Evolutionary conservation across 495 filamentous ascomycete genomes (phyloP).

Genomic region (Margaritispora aquatica): DNA sequence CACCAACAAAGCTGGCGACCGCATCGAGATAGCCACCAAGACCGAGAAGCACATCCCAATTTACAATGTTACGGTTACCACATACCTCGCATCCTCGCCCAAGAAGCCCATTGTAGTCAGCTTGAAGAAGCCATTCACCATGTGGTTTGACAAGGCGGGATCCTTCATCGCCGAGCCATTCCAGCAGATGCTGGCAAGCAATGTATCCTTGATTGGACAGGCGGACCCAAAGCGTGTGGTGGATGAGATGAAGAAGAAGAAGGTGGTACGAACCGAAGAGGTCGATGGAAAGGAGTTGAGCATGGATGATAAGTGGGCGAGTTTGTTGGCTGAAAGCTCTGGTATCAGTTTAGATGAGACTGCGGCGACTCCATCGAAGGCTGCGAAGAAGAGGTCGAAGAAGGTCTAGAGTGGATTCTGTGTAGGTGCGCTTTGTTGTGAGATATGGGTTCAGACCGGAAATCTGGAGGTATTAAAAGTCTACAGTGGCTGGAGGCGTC

Average conservation of each 20-base stretch:
- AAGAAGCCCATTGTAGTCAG: neutral
- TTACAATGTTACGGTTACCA: constrained; percentile 60
- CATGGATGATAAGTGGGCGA: constrained; percentile 24
- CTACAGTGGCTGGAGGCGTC: neutral
- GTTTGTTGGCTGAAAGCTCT: constrained; percentile 22
- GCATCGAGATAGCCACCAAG: constrained; percentile 57
- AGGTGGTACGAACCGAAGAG: neutral
- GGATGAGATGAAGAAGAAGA: constrained; percentile 12
- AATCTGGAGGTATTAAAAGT: neutral
- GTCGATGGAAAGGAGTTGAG: constrained; percentile 3
- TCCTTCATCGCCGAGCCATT: constrained; percentile 79
- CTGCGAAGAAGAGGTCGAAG: constrained; percentile 19
- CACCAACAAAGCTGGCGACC: constrained; percentile 34
- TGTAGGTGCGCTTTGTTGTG: neutral
- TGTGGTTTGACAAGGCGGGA: constrained; percentile 81
- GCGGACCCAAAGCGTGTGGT: constrained; percentile 55
- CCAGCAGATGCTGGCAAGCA: constrained; percentile 68
- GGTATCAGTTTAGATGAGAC: constrained; percentile 8
- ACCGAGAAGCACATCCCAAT: constrained; percentile 70
- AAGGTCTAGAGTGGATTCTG: constrained; percentile 10
- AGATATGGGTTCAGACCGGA: no score
- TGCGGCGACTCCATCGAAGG: constrained; percentile 12
- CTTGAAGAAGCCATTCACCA: constrained; percentile 64
- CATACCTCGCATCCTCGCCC: neutral
- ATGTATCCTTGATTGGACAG: constrained; percentile 60